Evolutionary conservation across 495 filamentous ascomycete genomes (phyloP).

Genomic region (Apodospora peruviana): DNA sequence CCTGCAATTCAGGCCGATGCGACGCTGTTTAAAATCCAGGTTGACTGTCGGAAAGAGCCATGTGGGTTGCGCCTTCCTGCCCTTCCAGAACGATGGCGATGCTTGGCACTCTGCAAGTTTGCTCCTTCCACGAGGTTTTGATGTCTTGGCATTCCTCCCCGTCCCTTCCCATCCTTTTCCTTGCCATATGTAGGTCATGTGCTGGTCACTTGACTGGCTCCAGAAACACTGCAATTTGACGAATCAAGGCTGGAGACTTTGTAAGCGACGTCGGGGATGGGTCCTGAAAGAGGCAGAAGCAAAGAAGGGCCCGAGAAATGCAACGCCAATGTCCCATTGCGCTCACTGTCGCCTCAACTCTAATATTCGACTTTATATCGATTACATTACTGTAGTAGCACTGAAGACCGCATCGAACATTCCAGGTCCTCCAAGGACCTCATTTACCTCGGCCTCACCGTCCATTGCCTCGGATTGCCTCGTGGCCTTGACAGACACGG

Average conservation of each 20-base stretch:
- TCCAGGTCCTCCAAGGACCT: neutral
- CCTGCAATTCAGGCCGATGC: slow-evolving; percentile 2
- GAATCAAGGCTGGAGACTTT: neutral
- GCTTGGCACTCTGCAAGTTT: slow-evolving; percentile 6
- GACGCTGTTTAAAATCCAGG: slow-evolving; percentile 10
- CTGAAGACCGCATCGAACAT: too few species aligned
- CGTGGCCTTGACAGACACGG: too few species aligned
- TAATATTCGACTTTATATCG: neutral
- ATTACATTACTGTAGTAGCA: too few species aligned
- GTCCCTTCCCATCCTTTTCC: neutral
- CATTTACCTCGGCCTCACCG: too few species aligned
- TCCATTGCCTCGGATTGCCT: too few species aligned
- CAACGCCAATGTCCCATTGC: neutral
- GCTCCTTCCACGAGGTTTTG: neutral
- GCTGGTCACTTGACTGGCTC: slow-evolving; percentile 9
- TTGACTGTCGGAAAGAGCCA: neutral
- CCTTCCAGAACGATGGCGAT: neutral
- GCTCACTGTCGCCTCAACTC: too few species aligned
- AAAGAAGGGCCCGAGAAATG: neutral
- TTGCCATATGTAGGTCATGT: too few species aligned
- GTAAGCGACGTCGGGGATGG: neutral
- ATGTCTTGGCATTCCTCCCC: slow-evolving; percentile 5
- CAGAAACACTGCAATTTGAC: neutral
- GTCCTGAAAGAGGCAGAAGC: neutral
- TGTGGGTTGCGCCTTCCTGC: slow-evolving; percentile 5